Conservation (phyloP, 176 grass and related monocot genomes). For the Olyra latifolia region DNA sequence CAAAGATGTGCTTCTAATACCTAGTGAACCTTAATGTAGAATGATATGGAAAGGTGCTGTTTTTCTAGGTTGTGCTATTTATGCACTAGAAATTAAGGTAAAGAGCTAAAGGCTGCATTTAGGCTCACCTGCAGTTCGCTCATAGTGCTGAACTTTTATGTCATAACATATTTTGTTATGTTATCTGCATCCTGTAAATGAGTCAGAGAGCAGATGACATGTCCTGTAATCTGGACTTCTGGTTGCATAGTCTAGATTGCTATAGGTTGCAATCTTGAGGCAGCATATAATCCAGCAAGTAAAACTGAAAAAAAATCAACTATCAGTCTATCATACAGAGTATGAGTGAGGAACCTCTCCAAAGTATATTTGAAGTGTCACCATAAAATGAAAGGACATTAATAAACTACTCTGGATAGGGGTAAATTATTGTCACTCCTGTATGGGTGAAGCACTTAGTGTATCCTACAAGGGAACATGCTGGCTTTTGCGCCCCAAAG, state of each 20-base stretch:
- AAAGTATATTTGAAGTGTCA: background rate
- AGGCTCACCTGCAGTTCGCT: background rate
- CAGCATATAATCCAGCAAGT: background rate
- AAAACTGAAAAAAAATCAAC: background rate
- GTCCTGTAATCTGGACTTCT: background rate
- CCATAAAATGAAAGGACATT: background rate
- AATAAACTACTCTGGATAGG: background rate
- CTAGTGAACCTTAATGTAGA: background rate
- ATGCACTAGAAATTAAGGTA: background rate
- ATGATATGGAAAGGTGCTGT: background rate
- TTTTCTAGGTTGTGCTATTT: background rate
- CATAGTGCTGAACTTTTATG: background rate
- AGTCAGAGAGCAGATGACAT: background rate
- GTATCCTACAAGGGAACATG: background rate
- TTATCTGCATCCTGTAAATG: background rate
- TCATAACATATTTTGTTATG: background rate
- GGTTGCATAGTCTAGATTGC: background rate
- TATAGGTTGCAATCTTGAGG: background rate
- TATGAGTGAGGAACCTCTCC: background rate
- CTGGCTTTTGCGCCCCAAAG: background rate
- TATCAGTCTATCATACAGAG: background rate
- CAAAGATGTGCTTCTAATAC: background rate
- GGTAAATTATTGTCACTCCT: background rate
- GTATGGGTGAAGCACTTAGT: background rate
- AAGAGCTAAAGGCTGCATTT: background rate